Percentiles rank a stretch among this genome's conserved stretches.
phyloP scores from a whole-genome alignment of 768 basidiomycete species.

The Russula sp. region DNA sequence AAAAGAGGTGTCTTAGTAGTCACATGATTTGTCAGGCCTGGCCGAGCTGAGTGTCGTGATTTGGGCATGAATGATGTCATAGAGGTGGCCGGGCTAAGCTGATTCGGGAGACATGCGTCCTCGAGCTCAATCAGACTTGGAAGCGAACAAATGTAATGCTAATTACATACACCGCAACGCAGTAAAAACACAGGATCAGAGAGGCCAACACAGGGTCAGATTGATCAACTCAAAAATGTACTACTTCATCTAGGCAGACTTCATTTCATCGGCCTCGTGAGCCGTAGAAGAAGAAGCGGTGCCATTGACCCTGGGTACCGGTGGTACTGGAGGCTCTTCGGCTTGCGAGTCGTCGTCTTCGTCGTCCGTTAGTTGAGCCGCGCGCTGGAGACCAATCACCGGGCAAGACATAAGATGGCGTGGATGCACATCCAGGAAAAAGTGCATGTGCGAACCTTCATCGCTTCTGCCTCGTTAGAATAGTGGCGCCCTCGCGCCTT shows the following conservation, averaged over 20 bases:
- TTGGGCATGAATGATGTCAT: neutral
- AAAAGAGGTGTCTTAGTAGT: no score
- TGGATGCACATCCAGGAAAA: constrained; percentile 4
- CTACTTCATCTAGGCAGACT: neutral
- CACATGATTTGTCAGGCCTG: neutral
- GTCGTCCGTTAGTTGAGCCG: constrained; percentile 54
- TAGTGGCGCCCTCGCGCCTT: constrained; percentile 80
- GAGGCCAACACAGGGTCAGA: neutral
- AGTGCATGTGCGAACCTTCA: constrained; percentile 56
- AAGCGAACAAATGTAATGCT: neutral
- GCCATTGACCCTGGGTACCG: constrained; percentile 2
- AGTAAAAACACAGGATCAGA: neutral
- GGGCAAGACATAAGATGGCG: constrained; percentile 16
- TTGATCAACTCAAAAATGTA: neutral
- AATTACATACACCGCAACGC: constrained; percentile 3
- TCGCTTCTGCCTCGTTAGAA: constrained; percentile 87
- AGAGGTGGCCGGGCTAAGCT: neutral
- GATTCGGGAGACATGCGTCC: neutral
- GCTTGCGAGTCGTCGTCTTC: constrained; percentile 47
- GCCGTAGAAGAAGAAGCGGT: neutral
- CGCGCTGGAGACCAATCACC: constrained; percentile 43
- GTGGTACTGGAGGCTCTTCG: neutral
- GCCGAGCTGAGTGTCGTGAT: no score
- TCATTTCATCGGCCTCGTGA: neutral
- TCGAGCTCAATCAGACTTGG: neutral